These are phyloP conservation scores for Penicillium mononematosum DNA, from an alignment of 495 filamentous ascomycete genomes.

Conservation along the genomic window DNA sequence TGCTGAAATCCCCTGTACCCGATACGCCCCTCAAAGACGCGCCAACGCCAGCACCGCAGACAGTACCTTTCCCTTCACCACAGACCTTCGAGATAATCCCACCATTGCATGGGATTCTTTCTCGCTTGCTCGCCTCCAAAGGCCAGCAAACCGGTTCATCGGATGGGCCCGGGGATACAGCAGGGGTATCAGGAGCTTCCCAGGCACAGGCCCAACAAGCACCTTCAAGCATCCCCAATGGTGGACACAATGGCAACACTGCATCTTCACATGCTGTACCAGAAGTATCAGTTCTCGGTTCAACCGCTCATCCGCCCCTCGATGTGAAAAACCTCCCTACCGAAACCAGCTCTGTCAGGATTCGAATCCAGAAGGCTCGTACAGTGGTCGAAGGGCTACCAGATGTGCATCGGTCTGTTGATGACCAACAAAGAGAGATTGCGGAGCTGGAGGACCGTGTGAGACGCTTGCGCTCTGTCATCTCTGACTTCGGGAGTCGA, in stretches of 20 bases:
- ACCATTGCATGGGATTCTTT: conserved; percentile 72
- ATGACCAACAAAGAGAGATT: conserved; percentile 82
- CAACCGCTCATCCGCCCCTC: conserved; percentile 47
- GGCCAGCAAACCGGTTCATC: conserved; percentile 17
- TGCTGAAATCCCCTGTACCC: conserved; percentile 43
- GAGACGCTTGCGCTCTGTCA: conserved; percentile 55
- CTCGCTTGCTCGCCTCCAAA: conserved; percentile 59
- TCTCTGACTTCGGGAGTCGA: conserved; percentile 44
- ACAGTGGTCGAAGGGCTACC: conserved; percentile 65
- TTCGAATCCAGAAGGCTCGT: conserved; percentile 77
- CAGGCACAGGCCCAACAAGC: conserved; percentile 33
- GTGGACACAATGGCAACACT: conserved; percentile 19
- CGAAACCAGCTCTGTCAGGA: conserved; percentile 70
- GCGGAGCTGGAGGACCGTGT: conserved; percentile 67
- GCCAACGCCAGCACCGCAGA: conserved; percentile 49
- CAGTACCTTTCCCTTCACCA: conserved; percentile 50
- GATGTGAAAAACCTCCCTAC: conserved; percentile 75
- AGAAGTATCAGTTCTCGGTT: conserved; percentile 29
- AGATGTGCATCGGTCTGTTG: conserved; percentile 67
- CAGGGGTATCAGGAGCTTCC: conserved; percentile 25
- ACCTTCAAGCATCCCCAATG: conserved; percentile 19
- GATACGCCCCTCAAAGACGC: conserved; percentile 40
- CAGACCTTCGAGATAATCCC: conserved; percentile 81
- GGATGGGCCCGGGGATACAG: conserved; percentile 25
- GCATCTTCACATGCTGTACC: conserved; percentile 26